phyloP scores from a whole-genome alignment of 495 filamentous ascomycete species.

The Penicillium egyptiacum region DNA sequence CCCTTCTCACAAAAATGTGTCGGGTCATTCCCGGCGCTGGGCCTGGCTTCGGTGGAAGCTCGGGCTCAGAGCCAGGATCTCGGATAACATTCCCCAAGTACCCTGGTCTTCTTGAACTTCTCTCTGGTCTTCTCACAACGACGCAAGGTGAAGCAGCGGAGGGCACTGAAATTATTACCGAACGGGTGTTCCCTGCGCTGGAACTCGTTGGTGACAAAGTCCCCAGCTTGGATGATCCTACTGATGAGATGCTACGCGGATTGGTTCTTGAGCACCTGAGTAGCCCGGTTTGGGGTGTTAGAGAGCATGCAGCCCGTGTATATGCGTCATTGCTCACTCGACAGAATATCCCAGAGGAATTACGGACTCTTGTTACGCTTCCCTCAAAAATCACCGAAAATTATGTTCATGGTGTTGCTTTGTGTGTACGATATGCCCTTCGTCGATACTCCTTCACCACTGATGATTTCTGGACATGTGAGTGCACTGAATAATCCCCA shows the following conservation, averaged over 20 bases:
- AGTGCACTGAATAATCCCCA: background rate
- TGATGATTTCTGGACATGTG: slow-evolving; percentile 33
- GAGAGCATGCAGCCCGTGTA: slow-evolving; percentile 85
- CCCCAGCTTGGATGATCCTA: slow-evolving; percentile 33
- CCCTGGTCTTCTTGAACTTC: slow-evolving; percentile 63
- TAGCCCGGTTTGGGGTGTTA: slow-evolving; percentile 82
- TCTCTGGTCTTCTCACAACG: slow-evolving; percentile 63
- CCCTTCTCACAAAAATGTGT: slow-evolving; percentile 70
- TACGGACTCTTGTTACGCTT: slow-evolving; percentile 47
- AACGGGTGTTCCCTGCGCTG: slow-evolving; percentile 83
- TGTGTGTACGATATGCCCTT: slow-evolving; percentile 53
- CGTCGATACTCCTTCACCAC: slow-evolving; percentile 37
- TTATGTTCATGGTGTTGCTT: slow-evolving; percentile 59
- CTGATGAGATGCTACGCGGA: slow-evolving; percentile 35
- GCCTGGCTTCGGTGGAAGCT: slow-evolving; percentile 43
- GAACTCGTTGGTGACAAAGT: slow-evolving; percentile 68
- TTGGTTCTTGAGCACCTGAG: slow-evolving; percentile 50
- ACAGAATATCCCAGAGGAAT: slow-evolving; percentile 48
- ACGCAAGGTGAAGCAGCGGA: slow-evolving; percentile 36
- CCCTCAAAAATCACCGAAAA: slow-evolving; percentile 52
- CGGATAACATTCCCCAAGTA: slow-evolving; percentile 61
- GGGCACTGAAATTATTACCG: slow-evolving; percentile 51
- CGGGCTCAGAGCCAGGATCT: slow-evolving; percentile 44
- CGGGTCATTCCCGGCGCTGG: slow-evolving; percentile 30
- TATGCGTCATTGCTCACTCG: slow-evolving; percentile 63